Base-by-base conservation (phyloP, 441 rosid species). In the Iberis amara region DNA sequence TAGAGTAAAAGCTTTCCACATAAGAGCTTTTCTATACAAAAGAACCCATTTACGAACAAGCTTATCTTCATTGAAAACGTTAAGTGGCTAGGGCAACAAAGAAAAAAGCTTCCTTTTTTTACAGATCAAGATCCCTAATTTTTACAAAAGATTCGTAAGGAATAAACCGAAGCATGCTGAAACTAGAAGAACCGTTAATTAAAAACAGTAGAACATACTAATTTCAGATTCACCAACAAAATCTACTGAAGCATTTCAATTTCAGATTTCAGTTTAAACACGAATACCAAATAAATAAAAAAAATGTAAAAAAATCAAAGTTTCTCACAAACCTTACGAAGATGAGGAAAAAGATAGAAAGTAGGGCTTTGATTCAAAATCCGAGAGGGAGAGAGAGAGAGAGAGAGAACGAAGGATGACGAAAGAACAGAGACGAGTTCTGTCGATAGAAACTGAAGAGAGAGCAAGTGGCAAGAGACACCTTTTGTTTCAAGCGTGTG, bases 261-360 rank as follows among this genome's bases (percentile, higher is more conserved):
- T 1, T 4, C 33, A 42, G 21, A 18, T 18, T 18, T n/a, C 41
- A 50, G 21, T 8, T 23, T 15, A 21, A n/a, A 47, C 35, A 46
- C 11, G 7, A 8, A 35, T 40, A 26, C 8, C 9, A 2, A 3
- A 21, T n/a, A 0, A 1, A 6, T 1, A 5, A 4, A 0, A 4
- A 31, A 5, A 18, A 18, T 18, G 21, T 3, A 18, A 18, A 18
- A 44, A 46, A 46, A 46, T 39, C 0, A 50, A n/a, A 53, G 30
- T 26, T 47, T 39, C 3, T 7, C 24, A 59, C 61, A 11, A 40
- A 59, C 62, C 71, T 54, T 5, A 13, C 1, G 48, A 54, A 28
- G 30, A 18, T 18, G 62, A 31, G 38, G 3, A 18, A 18, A 3
- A 21, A 12, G 28, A 4, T 9, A 15, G 0, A 35, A 32, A 18